These are phyloP conservation scores for Myxozyma udenii DNA, from an alignment of 805 yeast species.

Conservation along the genomic window DNA sequence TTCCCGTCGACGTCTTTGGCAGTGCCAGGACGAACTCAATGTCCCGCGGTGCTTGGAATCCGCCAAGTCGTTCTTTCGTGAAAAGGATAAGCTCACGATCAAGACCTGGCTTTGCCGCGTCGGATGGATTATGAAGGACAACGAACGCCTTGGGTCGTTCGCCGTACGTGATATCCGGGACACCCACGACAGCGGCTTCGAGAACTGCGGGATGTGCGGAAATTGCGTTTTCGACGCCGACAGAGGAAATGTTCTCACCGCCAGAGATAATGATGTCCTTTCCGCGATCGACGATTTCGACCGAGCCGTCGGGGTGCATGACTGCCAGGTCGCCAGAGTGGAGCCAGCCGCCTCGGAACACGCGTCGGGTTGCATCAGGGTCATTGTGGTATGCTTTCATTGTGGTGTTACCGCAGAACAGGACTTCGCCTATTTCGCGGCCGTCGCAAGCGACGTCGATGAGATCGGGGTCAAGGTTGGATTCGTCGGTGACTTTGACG, in stretches of 20 bases:
- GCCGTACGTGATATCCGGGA: conserved; percentile 37
- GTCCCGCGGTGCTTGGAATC: conserved; percentile 38
- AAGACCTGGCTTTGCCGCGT: background rate
- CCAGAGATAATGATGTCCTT: conserved; percentile 42
- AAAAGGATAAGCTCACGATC: conserved; percentile 30
- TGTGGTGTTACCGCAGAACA: conserved; percentile 37
- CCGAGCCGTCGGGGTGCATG: conserved; percentile 38
- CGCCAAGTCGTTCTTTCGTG: conserved; percentile 35
- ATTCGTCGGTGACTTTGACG: conserved; percentile 23
- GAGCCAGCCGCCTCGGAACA: conserved; percentile 34
- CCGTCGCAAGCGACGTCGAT: conserved; percentile 36
- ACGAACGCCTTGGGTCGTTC: conserved; percentile 39
- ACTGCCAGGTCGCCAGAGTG: conserved; percentile 39
- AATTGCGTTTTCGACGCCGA: conserved; percentile 36
- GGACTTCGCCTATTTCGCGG: conserved; percentile 38
- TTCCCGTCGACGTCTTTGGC: conserved; percentile 42
- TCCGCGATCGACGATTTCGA: conserved; percentile 38
- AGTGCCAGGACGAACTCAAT: conserved; percentile 33
- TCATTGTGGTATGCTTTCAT: conserved; percentile 39
- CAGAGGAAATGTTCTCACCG: conserved; percentile 41
- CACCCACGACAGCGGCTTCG: conserved; percentile 39
- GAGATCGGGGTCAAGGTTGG: conserved; percentile 16
- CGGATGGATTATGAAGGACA: conserved; percentile 17
- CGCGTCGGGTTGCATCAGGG: conserved; percentile 37
- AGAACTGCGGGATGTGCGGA: conserved; percentile 34